Evolutionary conservation across 768 basidiomycete species (phyloP), one percentile per base, ranked within the genome.

Genomic region (Boletus edulis): DNA sequence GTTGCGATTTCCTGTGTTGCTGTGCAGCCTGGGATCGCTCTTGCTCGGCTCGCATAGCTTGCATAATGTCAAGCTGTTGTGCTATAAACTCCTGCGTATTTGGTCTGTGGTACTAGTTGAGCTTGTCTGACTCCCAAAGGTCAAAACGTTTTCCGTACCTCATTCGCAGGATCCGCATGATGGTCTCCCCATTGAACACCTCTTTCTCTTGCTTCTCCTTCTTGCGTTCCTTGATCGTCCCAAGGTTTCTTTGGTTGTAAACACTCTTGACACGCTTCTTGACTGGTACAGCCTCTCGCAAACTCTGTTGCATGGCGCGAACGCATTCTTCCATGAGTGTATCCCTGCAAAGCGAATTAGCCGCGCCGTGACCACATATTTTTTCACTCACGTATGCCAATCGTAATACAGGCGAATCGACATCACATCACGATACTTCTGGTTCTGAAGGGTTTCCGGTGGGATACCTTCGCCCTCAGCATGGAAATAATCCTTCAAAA

Each of bases 361-460:
- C 31, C 50, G 14, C 34, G 47, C 44, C 46, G 11, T 38, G 5
- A 41, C 22, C 29, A 54, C 52, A 37, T 12, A 22, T 34, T 6
- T 34, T 38, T 67, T 35, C 5, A 73, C 89, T 51, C 68, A 92
- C 91, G 91, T 92, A 62, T 86, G 81, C 94, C 92, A 95, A 67
- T 99, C 97, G 65, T 99, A 98, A 73, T 97, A 98, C 49, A 99
- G 71, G 32, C 94, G 85, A 56, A 98, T 87, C 12, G 91, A 91
- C 50, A 94, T 69, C 22, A 94, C 81, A 61, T 97, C 96, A 39
- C 92, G 86, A 71, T 96, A 98, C 70, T 94, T 97, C 73, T 91
- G 87, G 69, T 95, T 97, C 70, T 96, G 94, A 27, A 99, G 76
- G 20, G 82, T 76, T 65, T 93, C 91, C 51, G 94, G 74, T 0